Percentiles rank a stretch among this genome's conserved stretches.
Evolutionary conservation across 805 yeast species (phyloP).

Genomic region (Candida succiphila): DNA sequence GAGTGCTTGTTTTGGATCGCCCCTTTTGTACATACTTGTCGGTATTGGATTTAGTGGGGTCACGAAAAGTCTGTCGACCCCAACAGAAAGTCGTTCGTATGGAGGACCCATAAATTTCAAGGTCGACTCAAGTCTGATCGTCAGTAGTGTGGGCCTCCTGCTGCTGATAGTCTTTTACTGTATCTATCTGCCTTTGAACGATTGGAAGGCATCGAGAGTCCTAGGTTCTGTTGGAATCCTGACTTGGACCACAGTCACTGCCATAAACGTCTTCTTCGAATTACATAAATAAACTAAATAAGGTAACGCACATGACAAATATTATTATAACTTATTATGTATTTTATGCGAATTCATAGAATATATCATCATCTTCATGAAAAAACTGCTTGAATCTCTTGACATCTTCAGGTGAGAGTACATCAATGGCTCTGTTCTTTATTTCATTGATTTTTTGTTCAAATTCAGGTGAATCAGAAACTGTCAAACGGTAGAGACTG

Average conservation of each 20-base stretch:
- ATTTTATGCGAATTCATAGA: background rate
- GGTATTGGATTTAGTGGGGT: conserved; percentile 42
- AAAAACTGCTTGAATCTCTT: background rate
- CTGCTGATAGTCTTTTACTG: conserved; percentile 27
- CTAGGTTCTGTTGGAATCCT: conserved; percentile 29
- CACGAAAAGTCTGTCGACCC: conserved; percentile 10
- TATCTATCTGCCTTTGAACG: conserved; percentile 31
- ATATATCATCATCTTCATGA: background rate
- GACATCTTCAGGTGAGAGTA: too few species aligned
- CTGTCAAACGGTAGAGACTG: conserved; percentile 6
- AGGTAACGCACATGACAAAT: background rate
- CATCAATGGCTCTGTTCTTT: too few species aligned
- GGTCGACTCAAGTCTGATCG: conserved; percentile 26
- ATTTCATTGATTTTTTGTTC: background rate
- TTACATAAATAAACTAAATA: background rate
- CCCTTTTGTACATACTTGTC: conserved; percentile 34
- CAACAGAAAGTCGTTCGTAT: background rate
- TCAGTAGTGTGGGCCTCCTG: conserved; percentile 31
- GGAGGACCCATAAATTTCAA: conserved; percentile 20
- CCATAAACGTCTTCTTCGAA: conserved; percentile 7
- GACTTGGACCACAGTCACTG: conserved; percentile 20
- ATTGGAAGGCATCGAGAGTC: conserved; percentile 38
- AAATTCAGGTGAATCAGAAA: background rate
- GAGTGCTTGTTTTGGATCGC: conserved; percentile 46
- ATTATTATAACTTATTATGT: background rate